Evolutionary conservation across 441 rosid species (phyloP).

Genomic region (Viola pubescens): DNA sequence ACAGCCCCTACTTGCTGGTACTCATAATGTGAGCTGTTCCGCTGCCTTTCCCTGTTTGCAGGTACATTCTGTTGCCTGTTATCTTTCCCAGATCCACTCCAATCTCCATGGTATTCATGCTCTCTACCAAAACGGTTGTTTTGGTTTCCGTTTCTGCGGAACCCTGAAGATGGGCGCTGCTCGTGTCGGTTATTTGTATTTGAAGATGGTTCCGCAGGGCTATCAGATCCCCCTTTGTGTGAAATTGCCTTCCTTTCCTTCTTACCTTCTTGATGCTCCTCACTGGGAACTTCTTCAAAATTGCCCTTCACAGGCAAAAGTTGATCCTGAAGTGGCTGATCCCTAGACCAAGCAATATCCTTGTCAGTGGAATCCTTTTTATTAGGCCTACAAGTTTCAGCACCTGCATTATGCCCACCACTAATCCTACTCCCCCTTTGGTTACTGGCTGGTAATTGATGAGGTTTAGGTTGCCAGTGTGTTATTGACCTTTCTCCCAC

Average conservation of each 20-base stretch:
- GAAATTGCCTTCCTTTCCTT: slow-evolving; percentile 37
- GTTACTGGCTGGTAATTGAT: slow-evolving; percentile 27
- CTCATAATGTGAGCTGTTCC: slow-evolving; percentile 53
- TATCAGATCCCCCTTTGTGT: slow-evolving; percentile 25
- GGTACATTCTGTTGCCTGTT: slow-evolving; percentile 38
- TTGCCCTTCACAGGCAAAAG: slow-evolving; percentile 26
- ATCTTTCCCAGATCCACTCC: slow-evolving; percentile 60
- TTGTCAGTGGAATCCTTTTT: slow-evolving; percentile 34
- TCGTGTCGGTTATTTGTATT: slow-evolving; percentile 39
- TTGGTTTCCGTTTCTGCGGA: slow-evolving; percentile 51
- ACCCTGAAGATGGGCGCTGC: slow-evolving; percentile 34
- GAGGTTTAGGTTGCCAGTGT: slow-evolving; percentile 81
- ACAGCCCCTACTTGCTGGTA: slow-evolving; percentile 69
- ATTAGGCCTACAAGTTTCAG: slow-evolving; percentile 35
- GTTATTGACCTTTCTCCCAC: slow-evolving; percentile 46
- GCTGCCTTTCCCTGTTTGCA: slow-evolving; percentile 52
- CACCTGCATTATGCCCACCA: slow-evolving; percentile 31
- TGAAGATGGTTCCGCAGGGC: slow-evolving; percentile 24
- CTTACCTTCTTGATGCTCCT: slow-evolving; percentile 34
- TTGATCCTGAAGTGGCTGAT: slow-evolving; percentile 26
- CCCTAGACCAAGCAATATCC: slow-evolving; percentile 28
- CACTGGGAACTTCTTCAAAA: slow-evolving; percentile 28
- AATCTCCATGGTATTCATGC: slow-evolving; percentile 58
- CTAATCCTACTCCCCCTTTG: slow-evolving; percentile 36
- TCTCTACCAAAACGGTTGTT: slow-evolving; percentile 46